Conservation (phyloP, 1,139 yeast genomes). For the Lodderomyces oxycetoniae region DNA sequence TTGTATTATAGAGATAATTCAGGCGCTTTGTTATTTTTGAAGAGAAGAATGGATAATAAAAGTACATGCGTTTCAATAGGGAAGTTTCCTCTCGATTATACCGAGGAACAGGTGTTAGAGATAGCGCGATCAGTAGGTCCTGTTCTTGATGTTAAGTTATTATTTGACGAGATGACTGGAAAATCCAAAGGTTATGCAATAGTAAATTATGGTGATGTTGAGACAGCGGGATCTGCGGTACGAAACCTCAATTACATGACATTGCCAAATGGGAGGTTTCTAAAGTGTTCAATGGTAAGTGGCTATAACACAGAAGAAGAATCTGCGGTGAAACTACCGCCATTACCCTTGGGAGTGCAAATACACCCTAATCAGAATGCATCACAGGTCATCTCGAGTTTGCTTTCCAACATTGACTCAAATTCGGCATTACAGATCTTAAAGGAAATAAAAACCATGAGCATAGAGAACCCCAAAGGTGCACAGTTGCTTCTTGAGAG, state of each 20-base stretch:
- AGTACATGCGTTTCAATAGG: slow-evolving; percentile 32
- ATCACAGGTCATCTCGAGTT: slow-evolving; percentile 58
- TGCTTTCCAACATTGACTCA: slow-evolving; percentile 54
- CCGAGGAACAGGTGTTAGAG: slow-evolving; percentile 85
- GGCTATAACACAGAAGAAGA: slow-evolving; percentile 26
- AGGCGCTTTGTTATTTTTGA: no score
- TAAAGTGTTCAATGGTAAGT: slow-evolving; percentile 69
- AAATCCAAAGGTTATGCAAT: slow-evolving; percentile 89
- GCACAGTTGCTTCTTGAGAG: slow-evolving; percentile 61
- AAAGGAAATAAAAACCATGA: slow-evolving; percentile 60
- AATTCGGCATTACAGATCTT: slow-evolving; percentile 52
- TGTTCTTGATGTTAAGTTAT: slow-evolving; percentile 65
- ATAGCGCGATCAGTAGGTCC: slow-evolving; percentile 85
- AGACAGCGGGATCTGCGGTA: slow-evolving; percentile 88
- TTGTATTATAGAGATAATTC: no score
- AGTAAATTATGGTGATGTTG: slow-evolving; percentile 68
- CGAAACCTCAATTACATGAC: slow-evolving; percentile 78
- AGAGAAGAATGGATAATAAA: slow-evolving; percentile 16
- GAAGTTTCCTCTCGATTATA: slow-evolving; percentile 44
- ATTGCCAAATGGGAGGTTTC: slow-evolving; percentile 59
- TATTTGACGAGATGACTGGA: slow-evolving; percentile 87
- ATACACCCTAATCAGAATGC: slow-evolving; percentile 51
- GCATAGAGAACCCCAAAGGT: slow-evolving; percentile 55
- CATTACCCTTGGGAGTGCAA: slow-evolving; percentile 47
- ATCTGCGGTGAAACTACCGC: slow-evolving; percentile 31